phyloP scores from a whole-genome alignment of 176 grass and related monocot species.

The Metroxylon sagu region DNA sequence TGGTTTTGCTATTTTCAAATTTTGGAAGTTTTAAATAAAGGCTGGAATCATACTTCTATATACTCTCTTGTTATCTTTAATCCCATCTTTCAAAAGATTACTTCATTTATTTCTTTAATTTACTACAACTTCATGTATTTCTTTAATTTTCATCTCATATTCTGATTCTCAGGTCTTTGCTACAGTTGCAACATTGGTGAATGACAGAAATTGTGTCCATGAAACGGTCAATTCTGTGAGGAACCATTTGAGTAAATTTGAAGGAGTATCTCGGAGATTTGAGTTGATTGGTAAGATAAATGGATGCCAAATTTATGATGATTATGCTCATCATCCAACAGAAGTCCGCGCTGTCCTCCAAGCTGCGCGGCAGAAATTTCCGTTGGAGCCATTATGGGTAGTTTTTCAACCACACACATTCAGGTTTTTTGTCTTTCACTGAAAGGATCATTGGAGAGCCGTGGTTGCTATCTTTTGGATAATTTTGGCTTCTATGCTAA shows the following conservation, averaged over 20 bases:
- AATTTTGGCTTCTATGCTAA: not conserved
- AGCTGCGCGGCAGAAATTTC: conserved; percentile 7
- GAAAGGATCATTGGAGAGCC: not conserved
- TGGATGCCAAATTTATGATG: conserved; percentile 22
- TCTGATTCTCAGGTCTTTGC: conserved; percentile 11
- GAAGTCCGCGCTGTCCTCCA: conserved; percentile 14
- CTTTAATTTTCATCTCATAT: not conserved
- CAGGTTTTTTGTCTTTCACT: conserved; percentile 3
- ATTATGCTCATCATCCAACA: conserved; percentile 19
- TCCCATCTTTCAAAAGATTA: not conserved
- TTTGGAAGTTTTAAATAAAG: no score
- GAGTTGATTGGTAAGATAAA: conserved; percentile 10
- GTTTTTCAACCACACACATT: conserved; percentile 17
- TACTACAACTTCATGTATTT: no score
- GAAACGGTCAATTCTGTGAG: not conserved
- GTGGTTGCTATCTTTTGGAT: not conserved
- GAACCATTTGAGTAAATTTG: conserved; percentile 6
- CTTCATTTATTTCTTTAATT: no score
- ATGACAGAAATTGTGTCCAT: not conserved
- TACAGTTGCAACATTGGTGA: not conserved
- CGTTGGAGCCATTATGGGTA: conserved; percentile 1
- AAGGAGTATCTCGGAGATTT: conserved; percentile 13
- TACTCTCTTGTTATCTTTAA: not conserved
- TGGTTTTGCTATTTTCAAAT: no score
- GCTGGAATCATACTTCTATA: no score